phyloP scores from a whole-genome alignment of 352 stramenopile species.

The Globisporangium canariense region DNA sequence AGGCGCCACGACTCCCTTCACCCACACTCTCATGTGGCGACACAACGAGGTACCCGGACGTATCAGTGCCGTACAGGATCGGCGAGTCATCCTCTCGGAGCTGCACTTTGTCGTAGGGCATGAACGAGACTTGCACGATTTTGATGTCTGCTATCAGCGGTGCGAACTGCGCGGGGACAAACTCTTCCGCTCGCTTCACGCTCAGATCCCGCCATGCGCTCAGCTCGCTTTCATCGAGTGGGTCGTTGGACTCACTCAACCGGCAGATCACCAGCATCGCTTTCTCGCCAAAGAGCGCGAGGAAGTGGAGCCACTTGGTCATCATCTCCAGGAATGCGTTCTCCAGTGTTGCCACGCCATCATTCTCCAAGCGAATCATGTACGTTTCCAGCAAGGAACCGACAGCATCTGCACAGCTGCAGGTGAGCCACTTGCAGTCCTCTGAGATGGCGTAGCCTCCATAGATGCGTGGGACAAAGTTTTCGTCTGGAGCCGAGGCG shows the following conservation, averaged over 20 bases:
- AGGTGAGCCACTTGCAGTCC: conserved; percentile 59
- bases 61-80: conserved; percentile 28
- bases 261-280: conserved; percentile 43
- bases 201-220: conserved; percentile 37
- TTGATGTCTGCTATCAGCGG: conserved; percentile 36
- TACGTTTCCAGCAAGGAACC: conserved; percentile 59
- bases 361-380: conserved; percentile 32
- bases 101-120: conserved; percentile 36
- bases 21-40: conserved; percentile 27
- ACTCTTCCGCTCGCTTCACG: conserved; percentile 23
- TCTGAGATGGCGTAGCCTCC: conserved; percentile 50
- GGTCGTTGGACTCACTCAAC: conserved; percentile 19
- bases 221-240: conserved; percentile 31
- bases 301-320: conserved; percentile 48
- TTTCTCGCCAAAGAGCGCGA: conserved; percentile 54
- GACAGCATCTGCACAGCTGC: conserved; percentile 49
- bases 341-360: conserved; percentile 6
- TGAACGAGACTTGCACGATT: conserved; percentile 35
- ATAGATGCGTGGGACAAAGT: conserved; percentile 33
- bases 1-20: conserved; percentile 30
- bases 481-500: conserved; percentile 7
- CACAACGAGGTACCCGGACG: conserved; percentile 38
- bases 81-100: conserved; percentile 35
- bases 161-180: conserved; percentile 32
- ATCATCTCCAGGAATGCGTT: conserved; percentile 40